Percentiles rank a stretch among this genome's conserved stretches.
phyloP scores from a whole-genome alignment of 2,329 filamentous ascomycete species.

The Neofusicoccum cordaticola region DNA sequence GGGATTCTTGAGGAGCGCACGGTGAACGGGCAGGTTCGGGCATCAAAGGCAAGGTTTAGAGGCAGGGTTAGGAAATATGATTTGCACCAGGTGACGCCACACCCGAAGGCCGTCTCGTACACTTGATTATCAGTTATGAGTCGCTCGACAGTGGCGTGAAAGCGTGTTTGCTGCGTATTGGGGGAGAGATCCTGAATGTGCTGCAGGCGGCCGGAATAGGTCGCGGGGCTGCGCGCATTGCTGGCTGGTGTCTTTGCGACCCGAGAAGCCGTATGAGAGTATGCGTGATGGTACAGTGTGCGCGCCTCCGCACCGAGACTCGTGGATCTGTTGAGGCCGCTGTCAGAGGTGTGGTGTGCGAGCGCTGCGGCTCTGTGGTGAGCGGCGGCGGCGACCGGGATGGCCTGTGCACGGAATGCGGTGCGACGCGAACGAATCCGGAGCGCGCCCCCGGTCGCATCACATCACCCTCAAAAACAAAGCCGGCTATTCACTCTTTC shows the following conservation, averaged over 20 bases:
- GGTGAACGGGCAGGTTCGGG: constrained; percentile 10
- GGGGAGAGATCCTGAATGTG: not conserved
- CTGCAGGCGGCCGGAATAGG: not conserved
- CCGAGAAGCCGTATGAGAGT: not conserved
- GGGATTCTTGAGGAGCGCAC: constrained; percentile 65
- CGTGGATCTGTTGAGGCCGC: no score
- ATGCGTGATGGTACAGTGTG: not conserved
- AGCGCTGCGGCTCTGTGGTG: not conserved
- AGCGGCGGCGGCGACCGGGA: not conserved
- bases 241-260: not conserved
- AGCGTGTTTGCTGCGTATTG: constrained; percentile 4
- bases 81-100: not conserved
- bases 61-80: not conserved
- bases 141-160: constrained; percentile 6
- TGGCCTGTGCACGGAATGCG: not conserved
- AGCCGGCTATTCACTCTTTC: not conserved
- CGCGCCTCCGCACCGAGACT: not conserved
- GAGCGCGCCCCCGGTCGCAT: constrained; percentile 9
- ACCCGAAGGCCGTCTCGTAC: not conserved
- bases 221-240: not conserved
- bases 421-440: constrained; percentile 4
- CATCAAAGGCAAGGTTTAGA: constrained; percentile 2
- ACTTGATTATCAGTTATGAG: not conserved
- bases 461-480: constrained; percentile 16
- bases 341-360: not conserved